These are phyloP conservation scores for Plasmodium cynomolgi DNA, from an alignment of 169 alveolate genomes.

Conservation along the genomic window DNA sequence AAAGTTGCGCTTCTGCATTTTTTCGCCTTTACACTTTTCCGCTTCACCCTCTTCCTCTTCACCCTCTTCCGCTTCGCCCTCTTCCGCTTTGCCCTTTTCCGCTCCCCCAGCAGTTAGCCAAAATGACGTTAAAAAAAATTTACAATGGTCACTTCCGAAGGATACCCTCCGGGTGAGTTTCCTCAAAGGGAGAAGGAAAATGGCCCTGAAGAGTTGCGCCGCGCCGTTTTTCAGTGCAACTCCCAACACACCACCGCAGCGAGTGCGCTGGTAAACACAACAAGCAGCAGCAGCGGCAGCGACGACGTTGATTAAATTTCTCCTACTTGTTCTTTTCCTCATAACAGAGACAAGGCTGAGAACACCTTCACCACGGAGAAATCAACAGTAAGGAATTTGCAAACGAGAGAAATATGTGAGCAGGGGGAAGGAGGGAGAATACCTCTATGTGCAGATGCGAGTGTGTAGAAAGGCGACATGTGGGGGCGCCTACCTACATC, in stretches of 20 bases:
- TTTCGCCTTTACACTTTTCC: background rate
- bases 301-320: background rate
- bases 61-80: background rate
- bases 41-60: background rate
- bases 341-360: constrained; percentile 1
- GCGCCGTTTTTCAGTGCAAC: background rate
- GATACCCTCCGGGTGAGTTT: constrained; percentile 48
- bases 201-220: background rate
- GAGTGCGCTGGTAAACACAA: background rate
- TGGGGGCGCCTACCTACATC: background rate
- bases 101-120: constrained; percentile 1
- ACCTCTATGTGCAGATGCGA: background rate
- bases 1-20: background rate
- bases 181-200: background rate
- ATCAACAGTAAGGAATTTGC: background rate
- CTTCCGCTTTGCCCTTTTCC: background rate
- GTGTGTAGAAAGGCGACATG: background rate
- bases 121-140: constrained; percentile 52
- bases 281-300: background rate
- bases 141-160: constrained; percentile 73
- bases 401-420: background rate
- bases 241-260: background rate
- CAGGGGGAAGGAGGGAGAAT: background rate
- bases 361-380: background rate
- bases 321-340: background rate